Conservation (phyloP, 2,329 filamentous ascomycete species). For the Arthroderma sp. region DNA sequence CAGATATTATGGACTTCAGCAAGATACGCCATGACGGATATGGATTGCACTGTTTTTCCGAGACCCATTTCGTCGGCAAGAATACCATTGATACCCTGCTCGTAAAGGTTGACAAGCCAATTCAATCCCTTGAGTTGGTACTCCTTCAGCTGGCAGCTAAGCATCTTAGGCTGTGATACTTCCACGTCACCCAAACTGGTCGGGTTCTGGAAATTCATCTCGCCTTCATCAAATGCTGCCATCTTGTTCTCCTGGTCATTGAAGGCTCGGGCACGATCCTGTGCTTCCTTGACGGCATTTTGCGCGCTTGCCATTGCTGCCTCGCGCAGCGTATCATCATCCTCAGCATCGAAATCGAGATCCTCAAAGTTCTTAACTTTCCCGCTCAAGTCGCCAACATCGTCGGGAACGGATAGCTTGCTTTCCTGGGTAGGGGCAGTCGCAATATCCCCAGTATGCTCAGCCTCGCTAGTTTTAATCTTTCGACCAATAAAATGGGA, state of each 20-base stretch:
- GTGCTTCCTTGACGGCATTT: conserved; percentile 85
- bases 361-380: conserved; percentile 92
- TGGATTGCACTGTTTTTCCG: conserved; percentile 96
- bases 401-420: conserved; percentile 31
- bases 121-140: conserved; percentile 99
- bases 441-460: conserved; percentile 61
- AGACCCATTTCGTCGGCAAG: conserved; percentile 99
- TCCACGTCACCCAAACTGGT: conserved; percentile 88
- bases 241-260: conserved; percentile 57
- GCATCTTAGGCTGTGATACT: conserved; percentile 83
- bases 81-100: conserved; percentile 96
- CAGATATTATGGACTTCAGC: conserved; percentile 97
- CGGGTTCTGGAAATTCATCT: conserved; percentile 99
- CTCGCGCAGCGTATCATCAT: conserved; percentile 65
- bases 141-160: conserved; percentile 90
- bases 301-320: conserved; percentile 94
- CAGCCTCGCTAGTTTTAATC: conserved; percentile 93
- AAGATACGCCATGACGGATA: conserved; percentile 97
- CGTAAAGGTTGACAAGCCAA: conserved; percentile 97
- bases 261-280: conserved; percentile 85
- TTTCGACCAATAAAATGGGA: conserved; percentile 99
- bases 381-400: conserved; percentile 37
- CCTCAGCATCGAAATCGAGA: conserved; percentile 88
- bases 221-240: conserved; percentile 75
- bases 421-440: conserved; percentile 36